phyloP scores from a whole-genome alignment of 352 stramenopile genomes.

The Globisporangium cylindrosporum region DNA sequence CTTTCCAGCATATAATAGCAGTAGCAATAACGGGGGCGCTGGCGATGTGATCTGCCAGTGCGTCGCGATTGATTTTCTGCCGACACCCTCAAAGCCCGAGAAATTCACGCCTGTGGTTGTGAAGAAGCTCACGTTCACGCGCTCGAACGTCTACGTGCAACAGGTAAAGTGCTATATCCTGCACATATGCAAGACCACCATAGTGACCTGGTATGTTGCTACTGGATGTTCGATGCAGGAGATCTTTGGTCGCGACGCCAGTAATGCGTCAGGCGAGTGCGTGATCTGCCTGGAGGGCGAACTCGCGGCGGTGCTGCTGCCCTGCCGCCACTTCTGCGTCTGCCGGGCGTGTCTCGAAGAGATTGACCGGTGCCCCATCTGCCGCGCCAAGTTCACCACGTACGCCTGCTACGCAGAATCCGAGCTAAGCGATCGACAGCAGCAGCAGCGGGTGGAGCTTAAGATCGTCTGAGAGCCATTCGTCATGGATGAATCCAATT shows the following conservation, averaged over 20 bases:
- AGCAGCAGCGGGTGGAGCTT: constrained; percentile 2
- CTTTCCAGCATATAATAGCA: background rate
- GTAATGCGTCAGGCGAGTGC: constrained; percentile 37
- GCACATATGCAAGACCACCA: background rate
- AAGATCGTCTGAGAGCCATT: constrained; percentile 15
- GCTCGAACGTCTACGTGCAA: constrained; percentile 29
- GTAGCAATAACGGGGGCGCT: background rate
- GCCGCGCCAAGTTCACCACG: constrained; percentile 50
- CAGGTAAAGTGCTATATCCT: constrained; percentile 27
- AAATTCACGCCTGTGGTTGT: constrained; percentile 34
- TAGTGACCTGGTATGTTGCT: background rate
- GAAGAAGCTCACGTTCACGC: constrained; percentile 48
- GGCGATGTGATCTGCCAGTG: constrained; percentile 45
- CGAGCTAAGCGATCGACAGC: background rate
- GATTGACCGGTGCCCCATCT: constrained; percentile 76
- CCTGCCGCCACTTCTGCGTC: constrained; percentile 67
- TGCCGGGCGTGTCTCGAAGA: constrained; percentile 59
- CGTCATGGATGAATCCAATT: background rate
- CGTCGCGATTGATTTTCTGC: constrained; percentile 56
- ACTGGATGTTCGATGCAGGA: constrained; percentile 28
- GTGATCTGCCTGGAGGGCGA: constrained; percentile 61
- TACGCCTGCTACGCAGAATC: constrained; percentile 41
- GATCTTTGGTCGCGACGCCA: constrained; percentile 41
- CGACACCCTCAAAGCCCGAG: constrained; percentile 34
- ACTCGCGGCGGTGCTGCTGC: constrained; percentile 43